Conservation (phyloP, 1,139 yeast genomes). For the Diutina rugosa region DNA sequence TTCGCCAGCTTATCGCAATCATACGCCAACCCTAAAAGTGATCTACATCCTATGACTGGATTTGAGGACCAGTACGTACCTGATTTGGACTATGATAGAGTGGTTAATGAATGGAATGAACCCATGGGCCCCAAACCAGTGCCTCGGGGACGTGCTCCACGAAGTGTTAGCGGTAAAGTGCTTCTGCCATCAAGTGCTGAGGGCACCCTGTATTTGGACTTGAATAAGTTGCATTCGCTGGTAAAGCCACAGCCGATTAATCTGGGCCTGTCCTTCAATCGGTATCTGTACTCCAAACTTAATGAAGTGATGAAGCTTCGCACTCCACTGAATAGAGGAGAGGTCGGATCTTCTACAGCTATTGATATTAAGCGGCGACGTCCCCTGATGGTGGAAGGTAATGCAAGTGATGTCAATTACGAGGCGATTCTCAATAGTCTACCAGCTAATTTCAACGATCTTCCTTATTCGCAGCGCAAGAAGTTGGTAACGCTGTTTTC, state of each 20-base stretch:
- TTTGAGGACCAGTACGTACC: slow-evolving; percentile 57
- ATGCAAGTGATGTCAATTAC: slow-evolving; percentile 20
- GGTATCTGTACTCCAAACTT: slow-evolving; percentile 14
- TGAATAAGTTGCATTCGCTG: slow-evolving; percentile 31
- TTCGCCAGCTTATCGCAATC: neutral
- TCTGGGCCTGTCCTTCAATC: slow-evolving; percentile 4
- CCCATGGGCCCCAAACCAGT: slow-evolving; percentile 4
- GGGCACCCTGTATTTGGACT: slow-evolving; percentile 23
- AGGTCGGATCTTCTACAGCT: neutral
- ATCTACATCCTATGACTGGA: neutral
- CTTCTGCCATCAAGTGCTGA: neutral
- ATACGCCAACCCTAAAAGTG: neutral
- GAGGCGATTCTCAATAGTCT: slow-evolving; percentile 28
- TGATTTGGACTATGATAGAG: slow-evolving; percentile 40
- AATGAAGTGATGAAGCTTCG: slow-evolving; percentile 17
- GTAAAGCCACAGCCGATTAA: slow-evolving; percentile 35
- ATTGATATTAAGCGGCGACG: neutral
- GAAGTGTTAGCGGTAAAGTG: neutral
- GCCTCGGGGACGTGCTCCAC: slow-evolving; percentile 2
- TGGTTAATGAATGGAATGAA: slow-evolving; percentile 26
- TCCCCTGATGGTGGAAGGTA: slow-evolving; percentile 8
- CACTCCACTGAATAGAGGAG: slow-evolving; percentile 5
- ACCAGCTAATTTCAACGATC: slow-evolving; percentile 48
- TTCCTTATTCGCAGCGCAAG: slow-evolving; percentile 61
- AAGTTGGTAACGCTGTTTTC: slow-evolving; percentile 41